These are phyloP conservation scores for Backusella liffmaniae DNA, from an alignment of 192 early-diverging fungal genomes.

Conservation along the genomic window DNA sequence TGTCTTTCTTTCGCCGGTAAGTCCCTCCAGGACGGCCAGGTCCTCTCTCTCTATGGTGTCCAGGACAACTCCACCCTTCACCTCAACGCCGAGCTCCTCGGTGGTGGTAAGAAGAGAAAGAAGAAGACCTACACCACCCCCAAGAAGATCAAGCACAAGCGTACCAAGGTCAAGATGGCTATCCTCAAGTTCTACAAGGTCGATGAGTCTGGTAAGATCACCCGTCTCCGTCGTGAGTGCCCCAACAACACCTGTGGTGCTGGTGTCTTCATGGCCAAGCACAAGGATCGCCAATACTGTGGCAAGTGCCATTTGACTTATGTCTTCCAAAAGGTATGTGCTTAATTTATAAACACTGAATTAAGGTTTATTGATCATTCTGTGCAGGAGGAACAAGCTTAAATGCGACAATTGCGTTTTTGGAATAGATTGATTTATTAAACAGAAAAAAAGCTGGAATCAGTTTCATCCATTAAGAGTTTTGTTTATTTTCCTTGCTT, in stretches of 20 bases:
- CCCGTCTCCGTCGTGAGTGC: conserved; percentile 97
- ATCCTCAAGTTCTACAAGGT: conserved; percentile 99
- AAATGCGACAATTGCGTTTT: background rate
- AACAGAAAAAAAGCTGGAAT: background rate
- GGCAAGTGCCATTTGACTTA: conserved; percentile 94
- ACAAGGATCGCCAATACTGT: conserved; percentile 98
- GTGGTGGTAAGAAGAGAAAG: conserved; percentile 98
- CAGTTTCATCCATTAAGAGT: background rate
- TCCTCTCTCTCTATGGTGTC: conserved; percentile 50
- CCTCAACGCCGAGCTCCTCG: conserved; percentile 65
- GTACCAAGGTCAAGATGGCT: conserved; percentile 98
- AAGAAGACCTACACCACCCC: conserved; percentile 99
- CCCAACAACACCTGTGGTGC: conserved; percentile 94
- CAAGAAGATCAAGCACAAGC: conserved; percentile 99
- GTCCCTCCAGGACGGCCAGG: conserved; percentile 44
- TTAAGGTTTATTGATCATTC: background rate
- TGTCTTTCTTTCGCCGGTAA: conserved; percentile 51
- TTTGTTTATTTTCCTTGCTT: background rate
- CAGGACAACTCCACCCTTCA: conserved; percentile 72
- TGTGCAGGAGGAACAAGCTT: background rate
- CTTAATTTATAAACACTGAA: background rate
- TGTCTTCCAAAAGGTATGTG: conserved; percentile 81
- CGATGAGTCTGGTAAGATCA: conserved; percentile 93
- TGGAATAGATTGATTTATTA: background rate
- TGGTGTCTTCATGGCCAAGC: conserved; percentile 98